Base-by-base conservation (phyloP, 768 basidiomycete genomes). In the Rhodotorula taiwanensis region DNA sequence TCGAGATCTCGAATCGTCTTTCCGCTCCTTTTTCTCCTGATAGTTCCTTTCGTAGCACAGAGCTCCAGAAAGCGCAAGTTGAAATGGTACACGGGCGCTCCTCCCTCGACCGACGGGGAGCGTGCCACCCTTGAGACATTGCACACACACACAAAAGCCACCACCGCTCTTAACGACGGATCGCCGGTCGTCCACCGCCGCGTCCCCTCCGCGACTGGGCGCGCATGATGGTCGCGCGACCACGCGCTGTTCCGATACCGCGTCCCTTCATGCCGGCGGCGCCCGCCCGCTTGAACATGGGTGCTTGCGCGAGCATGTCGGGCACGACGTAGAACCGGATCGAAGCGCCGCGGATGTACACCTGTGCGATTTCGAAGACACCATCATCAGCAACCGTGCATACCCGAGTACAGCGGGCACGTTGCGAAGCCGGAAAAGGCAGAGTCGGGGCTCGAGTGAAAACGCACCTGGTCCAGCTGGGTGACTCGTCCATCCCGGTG, bases 221-320 rank as follows among this genome's bases (percentile, higher is more conserved):
- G 77, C 94, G 82, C 88, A 95, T 92, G 72, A 97, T 97, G 20
- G 94, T 98, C 48, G 94, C 94, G 77, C 94, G 86, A 78, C 94
- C 94, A 83, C 94, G 86, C 52, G 94, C 94, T 74, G 94, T 95
- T 73, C 95, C 95, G 74, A 99, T 99, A 84, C 95, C 95, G 69
- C 94, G 83, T 74, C 95, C 95, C 72, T 89, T 86, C 93, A 97
- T 97, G 25, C 92, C 94, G 75, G 95, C 97, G 14, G 94, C 91
- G 43, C 94, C 93, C 34, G 53, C 64, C 64, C 95, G 86, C 78
- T 98, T 99, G 79, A 99, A 99, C 95, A 99, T 99, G 25, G 95
- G 95, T 20, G 95, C 95, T 76, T 98, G 98, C 75, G 97, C 89
- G 71, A 99, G 80, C 89, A 99, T 97, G 77, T 98, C 95, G 58